Evolutionary conservation across 2,329 filamentous ascomycete genomes (phyloP), one percentile per base, ranked within the genome.

Genomic region (Arachnopeziza araneosa): DNA sequence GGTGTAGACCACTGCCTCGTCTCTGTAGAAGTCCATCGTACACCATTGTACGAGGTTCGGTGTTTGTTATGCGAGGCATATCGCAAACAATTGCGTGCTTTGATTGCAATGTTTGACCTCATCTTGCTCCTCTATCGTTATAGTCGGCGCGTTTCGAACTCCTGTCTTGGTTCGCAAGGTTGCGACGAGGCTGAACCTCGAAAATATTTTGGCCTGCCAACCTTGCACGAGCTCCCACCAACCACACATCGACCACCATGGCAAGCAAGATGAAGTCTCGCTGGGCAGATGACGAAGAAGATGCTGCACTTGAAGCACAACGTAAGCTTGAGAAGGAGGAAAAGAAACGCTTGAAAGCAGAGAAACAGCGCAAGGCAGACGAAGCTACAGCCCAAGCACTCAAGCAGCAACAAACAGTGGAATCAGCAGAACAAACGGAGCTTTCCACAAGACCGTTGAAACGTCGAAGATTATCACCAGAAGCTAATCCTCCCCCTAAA

Each of bases 211-310:
- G 51, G 50, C 44, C 50, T 55, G 30, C 54, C 59, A 30, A 60
- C 53, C 48, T 48, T 49, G 10, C 24, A n/a, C 54, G 22, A n/a
- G 53, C 56, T 9, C 9, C 32, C 24, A 56, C 54, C 30, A 57
- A 24, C 54, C 55, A 54, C 23, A 44, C 52, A 59, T 59, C 44
- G 58, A 55, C 51, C 54, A 56, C 61, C 44, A 71, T 71, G 68
- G 63, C 56, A n/a, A 64, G 56, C 54, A 69, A 67, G 59, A 57
- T 51, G 51, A 73, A 72, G 62, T 97, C 93, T 55, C 86, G 93
- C 75, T 99, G 95, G 95, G 91, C 90, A 65, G 84, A 92, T 70
- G 86, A 89, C 52, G 90, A 90, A 68, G 90, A 92, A 67, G 92
- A 54, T 72, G 85, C 85, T 23, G 89, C 85, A 51, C 80, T 88